Evolutionary conservation across 1,284 basidiomycete species (phyloP), one percentile per base, ranked within the genome.

Genomic region (Moesziomyces aphidis): DNA sequence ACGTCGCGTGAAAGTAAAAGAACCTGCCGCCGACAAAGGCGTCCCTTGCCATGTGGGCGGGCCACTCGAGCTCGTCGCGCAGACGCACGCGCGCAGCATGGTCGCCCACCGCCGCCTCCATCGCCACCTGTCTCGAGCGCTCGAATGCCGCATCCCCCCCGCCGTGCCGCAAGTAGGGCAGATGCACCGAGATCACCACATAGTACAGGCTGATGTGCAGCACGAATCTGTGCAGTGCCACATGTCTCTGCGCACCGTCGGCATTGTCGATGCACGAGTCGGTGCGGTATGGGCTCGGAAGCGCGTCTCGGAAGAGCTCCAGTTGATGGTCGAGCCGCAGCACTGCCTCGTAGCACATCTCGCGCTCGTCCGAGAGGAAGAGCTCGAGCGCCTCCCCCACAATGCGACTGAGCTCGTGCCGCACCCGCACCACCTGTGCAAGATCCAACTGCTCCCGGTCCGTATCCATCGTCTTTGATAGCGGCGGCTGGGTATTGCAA

Each of bases 1-100:
- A 61, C 0, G 65, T 67, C 13, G 65, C 65, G n/a, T 67, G 59
- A 46, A 67, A 67, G 55, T 67, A 61, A 26, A 61, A 61, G 55
- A 67, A 67, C 26, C 59, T 46, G 4, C 59, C 59, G 1, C 65
- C 65, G 0, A 67, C 65, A 48, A 67, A 67, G 17, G 19, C 19
- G 24, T 67, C 59, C 19, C 50, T 57, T 1, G 65, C 58, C 22
- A 57, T 39, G 7, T 58, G 47, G n/a, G 54, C 26, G 1, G 65
- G 58, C 65, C 65, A 67, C 11, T 57, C 46, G 17, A 61, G 23
- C 10, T 34, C n/a, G 9, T 43, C 15, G 0, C 42, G 53, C 21
- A 67, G 22, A 9, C 43, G 39, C 9, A 19, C 22, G 9, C 64
- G 34, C 4, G 64, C 54, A 7, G 23, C 44, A 28, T 54, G 50